phyloP scores from a whole-genome alignment of 23 red algal species.

The Pyropia haitanensis region DNA sequence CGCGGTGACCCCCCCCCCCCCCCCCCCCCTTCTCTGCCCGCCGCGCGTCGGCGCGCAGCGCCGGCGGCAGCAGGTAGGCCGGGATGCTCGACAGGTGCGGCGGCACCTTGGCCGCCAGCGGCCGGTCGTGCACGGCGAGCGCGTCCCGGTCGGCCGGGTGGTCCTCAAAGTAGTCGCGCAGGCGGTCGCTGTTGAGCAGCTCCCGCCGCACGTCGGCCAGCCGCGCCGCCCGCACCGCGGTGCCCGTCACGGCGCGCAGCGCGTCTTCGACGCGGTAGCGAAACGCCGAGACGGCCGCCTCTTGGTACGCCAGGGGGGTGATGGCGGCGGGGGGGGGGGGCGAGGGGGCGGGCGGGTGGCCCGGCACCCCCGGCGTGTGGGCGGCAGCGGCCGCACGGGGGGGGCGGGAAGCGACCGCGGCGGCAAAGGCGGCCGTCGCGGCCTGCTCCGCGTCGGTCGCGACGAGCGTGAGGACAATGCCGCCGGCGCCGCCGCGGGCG shows the following conservation, averaged over 20 bases:
- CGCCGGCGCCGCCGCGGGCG: conserved; percentile 48
- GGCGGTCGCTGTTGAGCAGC: conserved; percentile 74
- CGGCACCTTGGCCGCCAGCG: conserved; percentile 37
- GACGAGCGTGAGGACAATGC: conserved; percentile 76
- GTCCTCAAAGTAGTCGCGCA: conserved; percentile 76
- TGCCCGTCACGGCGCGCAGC: conserved; percentile 57
- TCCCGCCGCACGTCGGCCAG: conserved; percentile 72
- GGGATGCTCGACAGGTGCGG: conserved; percentile 77
- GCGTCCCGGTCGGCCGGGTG: conserved; percentile 73
- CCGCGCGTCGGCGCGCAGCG: conserved; percentile 16
- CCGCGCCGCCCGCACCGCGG: conserved; percentile 56
- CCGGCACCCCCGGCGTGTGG: no score
- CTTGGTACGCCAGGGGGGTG: conserved; percentile 48
- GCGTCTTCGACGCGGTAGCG: conserved; percentile 95
- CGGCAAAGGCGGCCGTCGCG: conserved; percentile 16
- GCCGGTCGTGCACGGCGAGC: conserved; percentile 49
- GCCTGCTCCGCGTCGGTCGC: conserved; percentile 47
- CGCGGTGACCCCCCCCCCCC: no score
- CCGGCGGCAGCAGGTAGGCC: conserved; percentile 63
- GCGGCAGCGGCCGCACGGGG: no score
- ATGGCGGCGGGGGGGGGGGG: background rate
- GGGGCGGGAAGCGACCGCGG: background rate
- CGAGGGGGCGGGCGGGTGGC: background rate
- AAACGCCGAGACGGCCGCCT: conserved; percentile 78
- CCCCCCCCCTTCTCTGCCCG: no score